A percentile compares a stretch with the other conserved stretches of the same genome.
Conservation (phyloP, 2,329 filamentous ascomycete species). For the Sarocladium oryzae region DNA sequence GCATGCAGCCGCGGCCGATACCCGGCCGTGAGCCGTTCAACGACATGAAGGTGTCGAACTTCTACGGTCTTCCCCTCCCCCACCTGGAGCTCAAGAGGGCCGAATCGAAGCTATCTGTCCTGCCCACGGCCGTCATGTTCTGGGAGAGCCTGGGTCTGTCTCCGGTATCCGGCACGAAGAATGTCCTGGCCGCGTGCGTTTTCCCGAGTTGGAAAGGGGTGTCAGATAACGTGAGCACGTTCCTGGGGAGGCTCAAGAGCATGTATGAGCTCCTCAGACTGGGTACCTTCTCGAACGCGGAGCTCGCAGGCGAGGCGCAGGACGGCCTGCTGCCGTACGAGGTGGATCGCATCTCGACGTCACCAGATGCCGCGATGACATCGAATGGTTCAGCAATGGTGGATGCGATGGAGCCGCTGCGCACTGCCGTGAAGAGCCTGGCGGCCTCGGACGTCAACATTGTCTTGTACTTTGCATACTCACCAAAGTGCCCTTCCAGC, state of each 20-base stretch:
- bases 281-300: slow-evolving; percentile 54
- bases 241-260: slow-evolving; percentile 61
- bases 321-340: slow-evolving; percentile 46
- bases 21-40: slow-evolving; percentile 33
- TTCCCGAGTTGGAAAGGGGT: slow-evolving; percentile 62
- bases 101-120: slow-evolving; percentile 62
- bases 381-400: slow-evolving; percentile 38
- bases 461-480: slow-evolving; percentile 72
- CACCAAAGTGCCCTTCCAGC: slow-evolving; percentile 53
- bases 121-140: slow-evolving; percentile 69
- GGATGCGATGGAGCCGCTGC: slow-evolving; percentile 43
- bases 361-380: slow-evolving; percentile 32
- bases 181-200: slow-evolving; percentile 64
- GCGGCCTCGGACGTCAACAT: slow-evolving; percentile 50
- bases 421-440: slow-evolving; percentile 37
- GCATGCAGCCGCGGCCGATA: slow-evolving; percentile 43
- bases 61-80: slow-evolving; percentile 60
- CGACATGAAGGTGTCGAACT: slow-evolving; percentile 43
- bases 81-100: slow-evolving; percentile 67
- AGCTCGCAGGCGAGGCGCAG: slow-evolving; percentile 29
- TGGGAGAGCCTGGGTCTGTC: slow-evolving; percentile 76
- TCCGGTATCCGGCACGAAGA: slow-evolving; percentile 64
- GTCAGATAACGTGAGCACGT: slow-evolving; percentile 51
- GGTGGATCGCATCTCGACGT: slow-evolving; percentile 37
- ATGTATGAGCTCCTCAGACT: slow-evolving; percentile 70